Evolutionary conservation across 805 yeast genomes (phyloP).

Genomic region (Babjeviella inositovora): DNA sequence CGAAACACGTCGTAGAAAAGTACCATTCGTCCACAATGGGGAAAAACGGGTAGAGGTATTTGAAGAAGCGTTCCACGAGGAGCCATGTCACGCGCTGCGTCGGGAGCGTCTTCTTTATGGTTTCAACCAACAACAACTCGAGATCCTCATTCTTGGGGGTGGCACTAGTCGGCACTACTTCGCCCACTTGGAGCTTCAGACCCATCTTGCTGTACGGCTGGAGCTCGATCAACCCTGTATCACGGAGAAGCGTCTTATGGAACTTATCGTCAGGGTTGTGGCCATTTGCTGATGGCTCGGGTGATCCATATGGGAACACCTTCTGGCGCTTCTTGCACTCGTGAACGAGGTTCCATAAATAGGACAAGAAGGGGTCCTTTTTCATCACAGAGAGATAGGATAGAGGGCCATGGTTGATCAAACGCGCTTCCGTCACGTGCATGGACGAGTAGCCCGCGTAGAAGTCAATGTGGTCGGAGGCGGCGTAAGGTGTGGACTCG

Average conservation of each 20-base stretch:
- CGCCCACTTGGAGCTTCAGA: slow-evolving; percentile 1
- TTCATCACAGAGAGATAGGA: slow-evolving; percentile 9
- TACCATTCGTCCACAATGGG: slow-evolving; percentile 24
- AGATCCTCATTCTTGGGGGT: slow-evolving; percentile 4
- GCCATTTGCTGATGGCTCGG: slow-evolving; percentile 3
- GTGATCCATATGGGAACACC: slow-evolving; percentile 3
- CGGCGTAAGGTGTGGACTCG: too few relatives aligned
- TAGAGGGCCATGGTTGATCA: slow-evolving; percentile 14
- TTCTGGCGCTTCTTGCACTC: slow-evolving; percentile 9
- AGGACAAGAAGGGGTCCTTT: slow-evolving; percentile 12
- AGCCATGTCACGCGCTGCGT: slow-evolving; percentile 18
- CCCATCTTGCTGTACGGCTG: slow-evolving; percentile 4
- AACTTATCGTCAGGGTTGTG: neutral
- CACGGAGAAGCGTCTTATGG: too few relatives aligned
- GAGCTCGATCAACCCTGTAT: too few relatives aligned
- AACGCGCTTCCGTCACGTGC: too few relatives aligned
- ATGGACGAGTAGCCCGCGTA: too few relatives aligned
- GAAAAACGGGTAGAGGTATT: slow-evolving; percentile 25
- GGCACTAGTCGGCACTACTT: neutral
- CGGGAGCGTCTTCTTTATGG: slow-evolving; percentile 21
- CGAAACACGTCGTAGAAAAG: slow-evolving; percentile 12
- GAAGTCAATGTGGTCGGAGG: too few relatives aligned
- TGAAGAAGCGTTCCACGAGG: slow-evolving; percentile 22
- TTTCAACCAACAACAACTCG: slow-evolving; percentile 12
- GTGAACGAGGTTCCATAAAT: slow-evolving; percentile 7